Conservation (phyloP, 441 rosid species). For the Corymbia calophylla region DNA sequence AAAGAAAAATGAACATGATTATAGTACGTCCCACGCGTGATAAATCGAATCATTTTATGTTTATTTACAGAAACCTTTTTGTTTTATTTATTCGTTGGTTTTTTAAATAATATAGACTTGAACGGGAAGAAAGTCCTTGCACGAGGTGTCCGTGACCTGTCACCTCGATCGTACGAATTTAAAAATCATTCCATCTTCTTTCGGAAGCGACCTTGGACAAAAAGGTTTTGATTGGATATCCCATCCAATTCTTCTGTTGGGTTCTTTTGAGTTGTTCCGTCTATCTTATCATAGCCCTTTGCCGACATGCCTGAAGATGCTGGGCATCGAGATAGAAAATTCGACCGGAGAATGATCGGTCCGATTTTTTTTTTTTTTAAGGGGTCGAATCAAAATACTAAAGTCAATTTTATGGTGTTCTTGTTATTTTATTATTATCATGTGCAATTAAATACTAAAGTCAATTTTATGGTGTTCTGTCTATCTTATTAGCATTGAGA, state of each 20-base stretch:
- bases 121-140: background rate
- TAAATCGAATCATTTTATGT: background rate
- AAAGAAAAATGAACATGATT: background rate
- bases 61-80: background rate
- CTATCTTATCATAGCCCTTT: background rate
- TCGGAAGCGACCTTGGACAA: background rate
- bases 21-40: background rate
- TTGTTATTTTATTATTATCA: no score
- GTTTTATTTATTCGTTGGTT: background rate
- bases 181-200: background rate
- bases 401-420: no score
- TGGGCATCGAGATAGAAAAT: background rate
- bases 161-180: background rate
- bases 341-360: background rate
- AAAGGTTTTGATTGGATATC: background rate
- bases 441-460: background rate
- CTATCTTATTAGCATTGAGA: background rate
- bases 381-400: background rate
- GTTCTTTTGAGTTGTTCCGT: background rate
- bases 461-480: no score
- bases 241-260: background rate
- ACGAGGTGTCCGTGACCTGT: background rate
- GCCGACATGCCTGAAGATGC: background rate
- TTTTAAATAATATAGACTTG: background rate
- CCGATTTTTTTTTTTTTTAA: background rate